Evolutionary conservation across 106 monocot species (phyloP).

Genomic region (Vanilla planifolia): DNA sequence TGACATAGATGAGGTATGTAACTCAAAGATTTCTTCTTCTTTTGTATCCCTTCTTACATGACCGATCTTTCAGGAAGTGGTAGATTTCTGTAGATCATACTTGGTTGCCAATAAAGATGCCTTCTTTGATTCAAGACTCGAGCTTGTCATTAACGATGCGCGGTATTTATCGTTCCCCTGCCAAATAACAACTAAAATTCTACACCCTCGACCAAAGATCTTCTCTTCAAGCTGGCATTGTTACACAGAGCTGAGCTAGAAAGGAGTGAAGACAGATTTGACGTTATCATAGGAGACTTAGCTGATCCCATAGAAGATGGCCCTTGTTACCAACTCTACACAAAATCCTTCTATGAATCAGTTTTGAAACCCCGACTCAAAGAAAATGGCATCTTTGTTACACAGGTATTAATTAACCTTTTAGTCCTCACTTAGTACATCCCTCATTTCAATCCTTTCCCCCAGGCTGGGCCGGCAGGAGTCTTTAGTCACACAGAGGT

Average conservation of each 20-base stretch:
- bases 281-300: constrained; percentile 43
- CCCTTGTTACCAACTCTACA: constrained; percentile 39
- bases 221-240: background rate
- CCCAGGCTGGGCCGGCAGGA: constrained; percentile 44
- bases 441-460: background rate
- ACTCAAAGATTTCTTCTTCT: background rate
- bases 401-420: constrained; percentile 14
- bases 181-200: background rate
- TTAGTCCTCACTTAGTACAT: too few relatives aligned
- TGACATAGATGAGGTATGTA: constrained; percentile 39
- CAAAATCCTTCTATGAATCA: constrained; percentile 48
- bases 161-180: constrained; percentile 8
- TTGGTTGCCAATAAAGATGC: constrained; percentile 27
- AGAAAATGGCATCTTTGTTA: constrained; percentile 46
- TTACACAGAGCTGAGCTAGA: constrained; percentile 33
- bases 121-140: constrained; percentile 32
- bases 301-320: constrained; percentile 56
- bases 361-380: constrained; percentile 26
- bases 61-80: constrained; percentile 32
- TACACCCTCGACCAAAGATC: too few relatives aligned
- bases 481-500: constrained; percentile 39
- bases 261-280: constrained; percentile 23
- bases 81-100: constrained; percentile 41
- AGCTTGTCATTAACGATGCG: constrained; percentile 40
- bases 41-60: background rate